Evolutionary conservation across 257 asterid genomes (phyloP), one percentile per base, ranked within the genome.

Genomic region (Gardenia jasminoides): DNA sequence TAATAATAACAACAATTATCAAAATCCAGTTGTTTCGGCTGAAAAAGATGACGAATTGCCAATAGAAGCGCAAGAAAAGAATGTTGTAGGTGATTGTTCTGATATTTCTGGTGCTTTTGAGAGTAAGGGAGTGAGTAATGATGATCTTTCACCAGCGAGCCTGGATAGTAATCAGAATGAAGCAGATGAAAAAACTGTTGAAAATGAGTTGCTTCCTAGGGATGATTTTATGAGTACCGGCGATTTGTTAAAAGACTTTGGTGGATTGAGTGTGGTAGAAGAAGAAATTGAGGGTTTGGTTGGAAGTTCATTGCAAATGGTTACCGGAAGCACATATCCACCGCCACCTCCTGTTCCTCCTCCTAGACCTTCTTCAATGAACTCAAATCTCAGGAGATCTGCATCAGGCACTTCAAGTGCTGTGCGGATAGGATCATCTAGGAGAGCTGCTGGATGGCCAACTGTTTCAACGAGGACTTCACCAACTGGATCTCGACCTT

Each of bases 271-370:
- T 56, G 80, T 80, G 28, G 84, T 86, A 56, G 87, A 88, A 81
- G 96, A 86, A 85, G 94, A 92, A 81, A 84, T 80, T 74, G 93
- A 91, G 66, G 83, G 80, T 52, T 36, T 43, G 58, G 90, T 75
- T 76, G 92, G 85, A 78, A 83, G 89, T 83, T 91, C 97, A 75
- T 65, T 83, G 85, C 91, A 82, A 79, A 85, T 80, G 85, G 86
- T 79, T 62, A 79, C 89, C 36, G 81, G 91, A 41, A 90, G 91
- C 82, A 87, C 97, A 36, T 85, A 84, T 86, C 99, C 99, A 3
- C 99, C 99, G 4, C 99, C 99, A 0, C 99, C 99, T 50, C 98
- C 99, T 56, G 86, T 90, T 65, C 99, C 99, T 47, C 98, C 99
- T 76, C 98, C 97, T 31, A 96, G 84, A 88, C 92, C 91, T 65